Conservation (phyloP, 2,329 filamentous ascomycete species). For the Zymoseptoria crescenta region DNA sequence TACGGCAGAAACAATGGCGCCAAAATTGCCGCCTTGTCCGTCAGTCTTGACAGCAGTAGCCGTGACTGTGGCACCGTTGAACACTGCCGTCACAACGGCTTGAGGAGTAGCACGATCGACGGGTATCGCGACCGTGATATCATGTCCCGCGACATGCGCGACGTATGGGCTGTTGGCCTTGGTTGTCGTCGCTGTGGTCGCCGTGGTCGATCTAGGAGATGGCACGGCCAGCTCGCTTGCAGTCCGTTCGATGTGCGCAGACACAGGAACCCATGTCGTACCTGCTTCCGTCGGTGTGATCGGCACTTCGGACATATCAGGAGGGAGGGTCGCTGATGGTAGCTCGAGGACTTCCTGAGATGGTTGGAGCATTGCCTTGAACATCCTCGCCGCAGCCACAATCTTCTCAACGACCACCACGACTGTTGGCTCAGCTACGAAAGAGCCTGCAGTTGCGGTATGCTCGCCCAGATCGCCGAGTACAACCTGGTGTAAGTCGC, state of each 20-base stretch:
- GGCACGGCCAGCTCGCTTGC: constrained; percentile 16
- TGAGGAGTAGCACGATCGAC: constrained; percentile 8
- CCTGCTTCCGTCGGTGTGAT: constrained; percentile 13
- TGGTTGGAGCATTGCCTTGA: constrained; percentile 7
- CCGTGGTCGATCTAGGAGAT: constrained; percentile 3
- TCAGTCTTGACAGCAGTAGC: constrained; percentile 11
- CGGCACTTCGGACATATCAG: constrained; percentile 9
- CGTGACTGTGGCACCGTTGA: constrained; percentile 11
- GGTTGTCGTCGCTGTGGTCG: not conserved
- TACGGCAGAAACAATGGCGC: constrained; percentile 9
- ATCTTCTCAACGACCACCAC: constrained; percentile 36
- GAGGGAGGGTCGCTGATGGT: constrained; percentile 20
- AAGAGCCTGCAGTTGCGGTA: constrained; percentile 27
- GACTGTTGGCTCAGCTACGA: constrained; percentile 36
- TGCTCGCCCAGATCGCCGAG: constrained; percentile 22
- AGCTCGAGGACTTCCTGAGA: constrained; percentile 13
- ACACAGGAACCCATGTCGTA: constrained; percentile 12
- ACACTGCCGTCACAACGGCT: constrained; percentile 15
- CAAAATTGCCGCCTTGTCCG: constrained; percentile 4
- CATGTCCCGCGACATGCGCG: constrained; percentile 13
- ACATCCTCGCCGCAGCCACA: constrained; percentile 23
- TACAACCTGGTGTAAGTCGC: constrained; percentile 29
- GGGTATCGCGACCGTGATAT: constrained; percentile 15
- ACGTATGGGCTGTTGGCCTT: constrained; percentile 12
- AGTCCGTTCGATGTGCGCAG: constrained; percentile 21